Evolutionary conservation across 2,329 filamentous ascomycete genomes (phyloP).

Genomic region (Ramularia endophylla): DNA sequence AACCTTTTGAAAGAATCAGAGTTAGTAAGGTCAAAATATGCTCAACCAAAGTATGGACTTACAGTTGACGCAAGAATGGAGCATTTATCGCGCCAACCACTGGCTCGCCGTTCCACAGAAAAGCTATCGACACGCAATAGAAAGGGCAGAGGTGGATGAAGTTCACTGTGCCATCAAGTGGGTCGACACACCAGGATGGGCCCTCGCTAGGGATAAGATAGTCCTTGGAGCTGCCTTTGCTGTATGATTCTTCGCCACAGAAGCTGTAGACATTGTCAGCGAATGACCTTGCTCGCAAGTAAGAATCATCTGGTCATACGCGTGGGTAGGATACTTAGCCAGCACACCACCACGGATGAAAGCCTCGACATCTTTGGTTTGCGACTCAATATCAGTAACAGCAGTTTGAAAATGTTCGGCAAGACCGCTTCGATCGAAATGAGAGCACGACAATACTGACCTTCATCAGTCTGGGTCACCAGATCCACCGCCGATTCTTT

Average conservation of each 20-base stretch:
- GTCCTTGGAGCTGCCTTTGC: conserved; percentile 58
- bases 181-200: conserved; percentile 71
- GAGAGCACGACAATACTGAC: conserved; percentile 36
- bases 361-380: conserved; percentile 57
- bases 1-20: conserved; percentile 50
- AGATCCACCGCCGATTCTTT: conserved; percentile 74
- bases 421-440: background rate
- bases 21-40: conserved; percentile 2
- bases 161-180: conserved; percentile 74
- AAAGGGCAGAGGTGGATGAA: conserved; percentile 75
- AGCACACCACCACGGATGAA: conserved; percentile 49
- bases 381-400: conserved; percentile 3
- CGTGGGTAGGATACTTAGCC: conserved; percentile 59
- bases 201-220: conserved; percentile 56
- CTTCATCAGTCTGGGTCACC: conserved; percentile 70
- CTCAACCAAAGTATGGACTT: background rate
- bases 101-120: conserved; percentile 55
- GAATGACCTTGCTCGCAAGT: too few species aligned
- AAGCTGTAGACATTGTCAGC: conserved; percentile 47
- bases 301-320: too few species aligned
- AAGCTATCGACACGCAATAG: conserved; percentile 73
- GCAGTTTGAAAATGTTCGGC: too few species aligned
- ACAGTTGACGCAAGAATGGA: conserved; percentile 49
- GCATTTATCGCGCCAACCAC: conserved; percentile 67
- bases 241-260: conserved; percentile 71